A percentile compares a stretch with the other conserved stretches of the same genome.
Evolutionary conservation across 352 stramenopile species (phyloP).

Genomic region (Globisporangium rhizosaccharum): DNA sequence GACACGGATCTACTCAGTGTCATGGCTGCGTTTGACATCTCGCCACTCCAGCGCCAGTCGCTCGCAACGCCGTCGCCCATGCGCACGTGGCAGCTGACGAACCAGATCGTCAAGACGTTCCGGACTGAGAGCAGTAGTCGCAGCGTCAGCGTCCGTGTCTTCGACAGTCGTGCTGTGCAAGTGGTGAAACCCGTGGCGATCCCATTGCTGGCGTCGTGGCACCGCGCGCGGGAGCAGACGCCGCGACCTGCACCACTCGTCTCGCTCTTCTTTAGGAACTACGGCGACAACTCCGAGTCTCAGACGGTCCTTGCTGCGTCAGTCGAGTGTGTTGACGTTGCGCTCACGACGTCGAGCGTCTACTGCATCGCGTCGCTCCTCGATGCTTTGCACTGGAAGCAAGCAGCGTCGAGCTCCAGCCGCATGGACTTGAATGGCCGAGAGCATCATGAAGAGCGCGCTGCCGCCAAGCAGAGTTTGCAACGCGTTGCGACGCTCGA

Average conservation of each 20-base stretch:
- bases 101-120: slow-evolving; percentile 34
- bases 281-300: slow-evolving; percentile 25
- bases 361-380: slow-evolving; percentile 30
- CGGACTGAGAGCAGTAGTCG: slow-evolving; percentile 10
- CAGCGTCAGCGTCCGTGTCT: background rate
- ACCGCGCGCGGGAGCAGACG: slow-evolving; percentile 12
- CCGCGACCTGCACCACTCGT: slow-evolving; percentile 26
- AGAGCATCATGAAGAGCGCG: no score
- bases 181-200: slow-evolving; percentile 10
- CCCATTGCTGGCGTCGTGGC: slow-evolving; percentile 29
- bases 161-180: background rate
- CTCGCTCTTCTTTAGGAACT: slow-evolving; percentile 44
- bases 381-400: background rate
- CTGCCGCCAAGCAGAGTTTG: no score
- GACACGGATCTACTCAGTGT: slow-evolving; percentile 29
- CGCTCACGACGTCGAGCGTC: slow-evolving; percentile 37
- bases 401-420: background rate
- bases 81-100: slow-evolving; percentile 51
- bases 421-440: background rate
- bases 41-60: background rate
- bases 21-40: slow-evolving; percentile 15
- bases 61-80: slow-evolving; percentile 27
- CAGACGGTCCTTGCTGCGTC: slow-evolving; percentile 33
- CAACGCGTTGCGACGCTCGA: slow-evolving; percentile 5
- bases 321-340: slow-evolving; percentile 39